Evolutionary conservation across 768 basidiomycete species (phyloP), one percentile per base, ranked within the genome.

Genomic region (Serendipita vermifera): DNA sequence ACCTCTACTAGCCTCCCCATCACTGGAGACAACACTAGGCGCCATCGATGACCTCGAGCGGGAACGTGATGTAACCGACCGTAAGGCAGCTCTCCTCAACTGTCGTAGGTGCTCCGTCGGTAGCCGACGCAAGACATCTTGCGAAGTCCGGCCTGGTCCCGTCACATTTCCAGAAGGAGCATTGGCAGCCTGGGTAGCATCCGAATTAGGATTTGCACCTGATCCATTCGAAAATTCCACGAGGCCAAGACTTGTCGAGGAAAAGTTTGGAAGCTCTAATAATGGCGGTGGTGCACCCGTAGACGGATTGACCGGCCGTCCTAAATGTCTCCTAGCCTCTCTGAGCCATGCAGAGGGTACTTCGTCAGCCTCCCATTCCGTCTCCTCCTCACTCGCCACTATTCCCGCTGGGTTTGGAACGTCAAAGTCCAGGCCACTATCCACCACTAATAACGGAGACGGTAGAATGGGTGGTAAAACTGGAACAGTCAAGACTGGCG

Each of bases 291-390:
- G 15, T 15, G 46, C 46, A 7, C 24, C 20, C 17, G 32, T 22
- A 31, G 26, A 22, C 7, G 5, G 22, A 24, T 51, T 20, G 9
- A 31, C 26, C 7, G 46, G 5, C 9, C 46, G 46, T 22, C 46
- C 46, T 24, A 51, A n/a, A 2, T 51, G 26, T 29, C 46, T 22
- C 17, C 46, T 22, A 9, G 46, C 46, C 32, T 51, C 46, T n/a
- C 46, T 51, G 9, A 51, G 22, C 46, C 46, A 22, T n/a, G 26
- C 46, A 7, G 46, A 22, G 5, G 46, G 46, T n/a, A 31, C 46
- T 51, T 51, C 46, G 46, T 31, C 46, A 20, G 27, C 27, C 17
- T 51, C 46, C 46, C 46, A 51, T 31, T 51, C 46, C 22, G n/a
- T 29, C 29, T 51, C 46, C n/a, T 51, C 46, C n/a, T 43, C 41